A percentile compares a stretch with the other conserved stretches of the same genome.
Conservation (phyloP, 805 yeast genomes). For the Dipodascopsis uninucleata region DNA sequence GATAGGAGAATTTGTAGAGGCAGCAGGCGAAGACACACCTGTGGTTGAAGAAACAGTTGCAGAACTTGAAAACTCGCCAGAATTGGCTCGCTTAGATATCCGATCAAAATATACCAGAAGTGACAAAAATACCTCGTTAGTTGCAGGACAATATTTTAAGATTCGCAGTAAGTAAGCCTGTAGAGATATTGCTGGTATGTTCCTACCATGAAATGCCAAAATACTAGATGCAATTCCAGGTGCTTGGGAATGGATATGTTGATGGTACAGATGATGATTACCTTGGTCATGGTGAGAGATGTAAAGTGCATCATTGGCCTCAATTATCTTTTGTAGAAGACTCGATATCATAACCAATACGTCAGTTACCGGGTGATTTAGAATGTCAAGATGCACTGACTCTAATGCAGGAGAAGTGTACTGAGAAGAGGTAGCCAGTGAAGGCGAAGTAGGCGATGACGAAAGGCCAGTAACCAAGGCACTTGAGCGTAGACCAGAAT, state of each 20-base stretch:
- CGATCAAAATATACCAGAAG: constrained; percentile 90
- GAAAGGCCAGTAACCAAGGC: too few species aligned
- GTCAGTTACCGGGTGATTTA: constrained; percentile 76
- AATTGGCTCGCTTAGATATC: constrained; percentile 77
- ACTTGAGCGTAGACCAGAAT: too few species aligned
- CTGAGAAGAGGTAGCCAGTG: too few species aligned
- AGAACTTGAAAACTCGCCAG: constrained; percentile 17
- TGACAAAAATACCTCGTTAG: constrained; percentile 91
- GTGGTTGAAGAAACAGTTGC: constrained; percentile 3
- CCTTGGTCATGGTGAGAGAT: constrained; percentile 40
- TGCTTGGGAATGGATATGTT: constrained; percentile 14
- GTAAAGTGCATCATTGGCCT: constrained; percentile 80
- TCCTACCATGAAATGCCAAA: constrained; percentile 90
- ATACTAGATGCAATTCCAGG: constrained; percentile 35
- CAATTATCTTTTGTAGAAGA: constrained; percentile 77
- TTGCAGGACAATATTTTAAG: constrained; percentile 95
- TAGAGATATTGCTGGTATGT: constrained; percentile 90
- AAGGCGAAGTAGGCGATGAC: too few species aligned
- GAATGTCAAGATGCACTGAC: constrained; percentile 60
- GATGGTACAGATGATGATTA: constrained; percentile 22
- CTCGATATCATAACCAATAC: constrained; percentile 81
- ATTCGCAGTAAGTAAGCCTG: constrained; percentile 88
- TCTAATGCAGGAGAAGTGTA: constrained; percentile 9
- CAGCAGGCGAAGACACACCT: background rate
- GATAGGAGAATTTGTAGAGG: constrained; percentile 7